Evolutionary conservation across 2,329 filamentous ascomycete species (phyloP).

Genomic region (Trichophyton rubrum): DNA sequence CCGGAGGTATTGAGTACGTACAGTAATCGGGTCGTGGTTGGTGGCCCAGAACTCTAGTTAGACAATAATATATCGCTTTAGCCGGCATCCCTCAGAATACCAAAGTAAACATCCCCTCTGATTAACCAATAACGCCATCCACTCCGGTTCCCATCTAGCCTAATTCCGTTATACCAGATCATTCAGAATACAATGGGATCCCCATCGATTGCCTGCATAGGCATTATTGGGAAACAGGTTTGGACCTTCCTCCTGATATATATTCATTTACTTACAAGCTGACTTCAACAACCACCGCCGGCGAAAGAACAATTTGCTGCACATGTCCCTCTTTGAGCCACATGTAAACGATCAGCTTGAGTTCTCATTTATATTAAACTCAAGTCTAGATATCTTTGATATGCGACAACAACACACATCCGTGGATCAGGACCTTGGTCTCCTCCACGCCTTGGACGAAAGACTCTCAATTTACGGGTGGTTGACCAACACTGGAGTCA

Average conservation of each 20-base stretch:
- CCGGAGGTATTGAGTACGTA: too few species aligned
- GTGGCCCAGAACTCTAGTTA: neutral
- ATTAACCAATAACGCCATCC: neutral
- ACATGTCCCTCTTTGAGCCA: slow-evolving; percentile 78
- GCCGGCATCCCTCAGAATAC: too few species aligned
- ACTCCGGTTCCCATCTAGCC: neutral
- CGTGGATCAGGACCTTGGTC: slow-evolving; percentile 71
- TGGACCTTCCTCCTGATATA: neutral
- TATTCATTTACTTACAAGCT: neutral
- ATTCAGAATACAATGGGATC: neutral
- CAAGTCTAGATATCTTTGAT: slow-evolving; percentile 87
- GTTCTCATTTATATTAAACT: slow-evolving; percentile 82
- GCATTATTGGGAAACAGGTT: slow-evolving; percentile 87
- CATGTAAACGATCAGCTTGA: slow-evolving; percentile 65
- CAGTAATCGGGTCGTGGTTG: neutral
- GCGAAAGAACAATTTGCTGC: slow-evolving; percentile 80
- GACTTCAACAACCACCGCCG: slow-evolving; percentile 8
- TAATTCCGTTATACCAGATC: neutral
- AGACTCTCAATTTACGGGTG: slow-evolving; percentile 87
- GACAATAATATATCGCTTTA: neutral
- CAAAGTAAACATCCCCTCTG: neutral
- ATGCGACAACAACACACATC: slow-evolving; percentile 63
- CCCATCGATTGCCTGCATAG: slow-evolving; percentile 73
- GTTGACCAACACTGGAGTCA: slow-evolving; percentile 89
- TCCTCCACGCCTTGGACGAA: slow-evolving; percentile 89